Conservation (phyloP, 768 basidiomycete genomes). For the Phanerodontia chrysosporium region DNA sequence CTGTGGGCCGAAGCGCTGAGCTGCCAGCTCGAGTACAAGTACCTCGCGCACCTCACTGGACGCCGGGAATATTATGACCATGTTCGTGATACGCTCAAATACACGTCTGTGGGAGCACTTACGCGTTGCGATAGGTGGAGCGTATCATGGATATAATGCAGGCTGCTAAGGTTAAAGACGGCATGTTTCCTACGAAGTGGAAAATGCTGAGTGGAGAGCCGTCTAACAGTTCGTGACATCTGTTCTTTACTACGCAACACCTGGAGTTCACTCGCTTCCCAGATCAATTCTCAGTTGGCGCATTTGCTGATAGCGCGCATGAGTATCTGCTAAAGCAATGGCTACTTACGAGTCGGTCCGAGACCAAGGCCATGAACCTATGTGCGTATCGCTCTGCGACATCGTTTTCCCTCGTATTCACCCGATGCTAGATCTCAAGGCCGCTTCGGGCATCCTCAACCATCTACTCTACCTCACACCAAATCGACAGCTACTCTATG, state of each 20-base stretch:
- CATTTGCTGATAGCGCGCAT: constrained; percentile 56
- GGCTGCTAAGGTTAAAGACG: constrained; percentile 13
- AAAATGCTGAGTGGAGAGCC: constrained; percentile 12
- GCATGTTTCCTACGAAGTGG: constrained; percentile 22
- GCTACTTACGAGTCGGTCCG: constrained; percentile 61
- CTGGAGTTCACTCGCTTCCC: neutral
- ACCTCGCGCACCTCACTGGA: constrained; percentile 78
- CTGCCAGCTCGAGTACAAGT: constrained; percentile 83
- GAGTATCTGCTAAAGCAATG: constrained; percentile 79
- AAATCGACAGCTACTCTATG: constrained; percentile 64
- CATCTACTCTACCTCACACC: constrained; percentile 66
- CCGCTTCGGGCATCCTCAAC: constrained; percentile 56
- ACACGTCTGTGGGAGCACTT: neutral
- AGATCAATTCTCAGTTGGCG: constrained; percentile 19
- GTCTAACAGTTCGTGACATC: constrained; percentile 8
- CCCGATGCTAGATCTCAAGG: constrained; percentile 46
- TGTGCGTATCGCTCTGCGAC: constrained; percentile 40
- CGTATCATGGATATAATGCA: constrained; percentile 45
- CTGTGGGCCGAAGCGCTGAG: constrained; percentile 74
- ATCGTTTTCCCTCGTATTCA: neutral
- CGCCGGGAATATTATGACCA: constrained; percentile 56
- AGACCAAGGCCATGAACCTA: constrained; percentile 57
- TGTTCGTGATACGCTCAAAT: constrained; percentile 30
- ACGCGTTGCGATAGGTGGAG: constrained; percentile 35
- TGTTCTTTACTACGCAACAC: neutral